Evolutionary conservation across 305 asterid genomes (phyloP).

Genomic region (Fraxinus dipetala): DNA sequence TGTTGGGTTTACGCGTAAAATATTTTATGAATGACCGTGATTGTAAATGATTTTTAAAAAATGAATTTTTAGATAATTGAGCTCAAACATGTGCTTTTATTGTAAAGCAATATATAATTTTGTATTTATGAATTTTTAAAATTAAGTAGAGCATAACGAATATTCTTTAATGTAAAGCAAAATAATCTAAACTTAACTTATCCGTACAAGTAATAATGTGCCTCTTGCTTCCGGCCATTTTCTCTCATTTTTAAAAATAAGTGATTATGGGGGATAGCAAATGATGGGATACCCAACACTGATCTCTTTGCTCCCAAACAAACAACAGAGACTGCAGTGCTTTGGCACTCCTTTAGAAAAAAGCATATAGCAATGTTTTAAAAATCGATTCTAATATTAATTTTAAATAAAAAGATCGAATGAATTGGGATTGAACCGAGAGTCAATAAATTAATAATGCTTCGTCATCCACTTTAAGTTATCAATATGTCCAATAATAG

Average conservation of each 20-base stretch:
- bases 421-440: neutral
- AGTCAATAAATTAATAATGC: neutral
- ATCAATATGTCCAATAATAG: neutral
- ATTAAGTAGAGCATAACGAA: conserved; percentile 6
- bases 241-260: conserved; percentile 14
- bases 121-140: neutral
- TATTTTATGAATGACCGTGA: no score
- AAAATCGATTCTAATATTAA: no score
- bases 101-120: no score
- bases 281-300: conserved; percentile 11
- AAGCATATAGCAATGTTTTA: neutral
- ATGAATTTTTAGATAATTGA: no score
- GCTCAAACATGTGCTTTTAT: no score
- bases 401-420: neutral
- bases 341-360: neutral
- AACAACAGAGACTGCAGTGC: neutral
- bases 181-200: neutral
- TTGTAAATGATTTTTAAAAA: no score
- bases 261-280: conserved; percentile 2
- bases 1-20: no score
- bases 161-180: neutral
- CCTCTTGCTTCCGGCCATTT: conserved; percentile 19
- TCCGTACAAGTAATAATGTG: conserved; percentile 38
- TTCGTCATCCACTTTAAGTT: neutral
- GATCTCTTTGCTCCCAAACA: neutral